Evolutionary conservation across 176 grass and related monocot species (phyloP).

Genomic region (Triticum dicoccoides): DNA sequence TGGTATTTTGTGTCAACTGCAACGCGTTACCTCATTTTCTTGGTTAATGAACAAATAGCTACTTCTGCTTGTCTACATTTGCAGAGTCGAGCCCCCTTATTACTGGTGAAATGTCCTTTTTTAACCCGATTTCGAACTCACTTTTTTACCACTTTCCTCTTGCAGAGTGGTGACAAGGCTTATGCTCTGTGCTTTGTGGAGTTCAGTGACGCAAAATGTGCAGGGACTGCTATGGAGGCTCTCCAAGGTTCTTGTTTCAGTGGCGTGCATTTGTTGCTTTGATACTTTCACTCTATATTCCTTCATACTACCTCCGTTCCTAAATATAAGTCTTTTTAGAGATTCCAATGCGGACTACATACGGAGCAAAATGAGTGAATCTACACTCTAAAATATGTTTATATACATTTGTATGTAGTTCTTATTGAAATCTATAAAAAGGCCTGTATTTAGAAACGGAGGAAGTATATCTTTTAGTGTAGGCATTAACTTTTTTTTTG

Average conservation of each 20-base stretch:
- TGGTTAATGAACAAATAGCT: not conserved
- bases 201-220: conserved; percentile 57
- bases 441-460: too few relatives aligned
- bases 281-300: conserved; percentile 12
- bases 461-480: not conserved
- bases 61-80: not conserved
- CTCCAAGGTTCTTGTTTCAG: conserved; percentile 58
- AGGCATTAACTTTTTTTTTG: not conserved
- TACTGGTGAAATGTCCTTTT: conserved; percentile 2
- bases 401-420: too few relatives aligned
- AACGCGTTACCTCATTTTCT: not conserved
- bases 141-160: not conserved
- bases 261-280: not conserved
- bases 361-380: too few relatives aligned
- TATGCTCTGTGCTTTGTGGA: conserved; percentile 91
- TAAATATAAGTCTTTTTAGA: too few relatives aligned
- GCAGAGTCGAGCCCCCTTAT: not conserved
- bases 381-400: too few relatives aligned
- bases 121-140: not conserved
- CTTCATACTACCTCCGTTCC: not conserved
- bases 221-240: conserved; percentile 41
- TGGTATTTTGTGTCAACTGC: not conserved
- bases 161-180: conserved; percentile 74
- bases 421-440: too few relatives aligned
- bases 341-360: too few relatives aligned